A percentile compares a stretch with the other conserved stretches of the same genome.
phyloP scores from a whole-genome alignment of 2,329 filamentous ascomycete species.

The Didymella pinodella region DNA sequence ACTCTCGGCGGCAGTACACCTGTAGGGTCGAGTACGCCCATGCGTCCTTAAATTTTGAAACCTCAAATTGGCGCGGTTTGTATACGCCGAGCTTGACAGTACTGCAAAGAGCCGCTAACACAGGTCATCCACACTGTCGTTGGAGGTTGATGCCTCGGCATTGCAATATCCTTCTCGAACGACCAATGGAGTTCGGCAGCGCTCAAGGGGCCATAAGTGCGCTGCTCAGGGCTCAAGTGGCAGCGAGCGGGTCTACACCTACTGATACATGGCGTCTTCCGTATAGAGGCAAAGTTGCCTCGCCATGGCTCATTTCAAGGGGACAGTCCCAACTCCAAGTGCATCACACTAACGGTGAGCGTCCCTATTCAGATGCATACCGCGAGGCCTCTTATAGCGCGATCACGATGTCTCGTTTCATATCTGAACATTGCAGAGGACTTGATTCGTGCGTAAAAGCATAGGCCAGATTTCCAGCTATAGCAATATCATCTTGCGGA shows the following conservation, averaged over 20 bases:
- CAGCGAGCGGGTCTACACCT: not conserved
- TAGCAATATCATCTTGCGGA: not conserved
- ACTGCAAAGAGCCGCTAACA: not conserved
- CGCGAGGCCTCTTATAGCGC: not conserved
- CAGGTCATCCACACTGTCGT: not conserved
- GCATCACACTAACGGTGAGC: not conserved
- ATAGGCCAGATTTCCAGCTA: not conserved
- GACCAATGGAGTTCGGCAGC: not conserved
- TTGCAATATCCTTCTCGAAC: not conserved
- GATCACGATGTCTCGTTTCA: not conserved
- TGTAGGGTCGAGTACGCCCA: conserved; percentile 43
- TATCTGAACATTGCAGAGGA: not conserved
- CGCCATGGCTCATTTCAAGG: not conserved
- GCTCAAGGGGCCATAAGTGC: not conserved
- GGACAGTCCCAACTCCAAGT: not conserved
- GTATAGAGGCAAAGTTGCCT: not conserved
- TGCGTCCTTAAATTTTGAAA: conserved; percentile 40
- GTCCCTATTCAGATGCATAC: not conserved
- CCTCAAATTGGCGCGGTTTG: not conserved
- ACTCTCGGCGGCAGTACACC: conserved; percentile 47
- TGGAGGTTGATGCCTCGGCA: not conserved
- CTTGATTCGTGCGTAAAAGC: not conserved
- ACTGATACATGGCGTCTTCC: not conserved
- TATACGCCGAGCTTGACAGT: not conserved
- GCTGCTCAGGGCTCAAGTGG: not conserved